These are phyloP conservation scores for Xylariaceae sp. DNA, from an alignment of 2,329 filamentous ascomycete genomes.

Conservation along the genomic window DNA sequence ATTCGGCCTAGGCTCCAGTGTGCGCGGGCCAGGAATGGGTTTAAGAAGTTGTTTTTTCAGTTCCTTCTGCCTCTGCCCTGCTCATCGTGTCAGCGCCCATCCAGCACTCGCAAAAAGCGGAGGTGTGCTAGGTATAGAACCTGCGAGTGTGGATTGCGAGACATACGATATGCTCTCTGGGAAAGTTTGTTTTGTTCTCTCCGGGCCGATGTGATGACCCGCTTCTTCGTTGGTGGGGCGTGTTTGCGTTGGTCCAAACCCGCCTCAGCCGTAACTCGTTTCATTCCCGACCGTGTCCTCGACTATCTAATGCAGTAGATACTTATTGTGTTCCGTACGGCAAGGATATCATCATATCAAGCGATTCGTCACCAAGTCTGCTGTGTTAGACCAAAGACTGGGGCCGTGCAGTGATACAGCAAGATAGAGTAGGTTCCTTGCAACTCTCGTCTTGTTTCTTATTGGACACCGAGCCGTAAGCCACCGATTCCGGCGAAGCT, in stretches of 20 bases:
- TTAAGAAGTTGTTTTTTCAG: slow-evolving; percentile 12
- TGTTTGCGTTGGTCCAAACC: too few relatives aligned
- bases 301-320: too few relatives aligned
- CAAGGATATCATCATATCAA: too few relatives aligned
- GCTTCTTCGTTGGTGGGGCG: slow-evolving; percentile 19
- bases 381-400: too few relatives aligned
- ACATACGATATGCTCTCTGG: slow-evolving; percentile 33
- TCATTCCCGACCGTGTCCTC: too few relatives aligned
- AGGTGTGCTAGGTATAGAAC: background rate
- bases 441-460: background rate
- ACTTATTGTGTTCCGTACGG: too few relatives aligned
- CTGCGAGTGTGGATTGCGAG: background rate
- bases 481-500: too few relatives aligned
- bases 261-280: too few relatives aligned
- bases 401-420: too few relatives aligned
- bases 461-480: slow-evolving; percentile 6
- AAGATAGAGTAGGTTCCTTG: background rate
- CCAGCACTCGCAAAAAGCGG: background rate
- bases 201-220: slow-evolving; percentile 33
- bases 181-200: slow-evolving; percentile 34
- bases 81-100: slow-evolving; percentile 7
- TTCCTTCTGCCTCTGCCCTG: slow-evolving; percentile 16
- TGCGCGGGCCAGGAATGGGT: background rate
- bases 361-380: too few relatives aligned
- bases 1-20: slow-evolving; percentile 14